Base-by-base conservation (phyloP, 305 asterid species). In the Monarda citriodora region DNA sequence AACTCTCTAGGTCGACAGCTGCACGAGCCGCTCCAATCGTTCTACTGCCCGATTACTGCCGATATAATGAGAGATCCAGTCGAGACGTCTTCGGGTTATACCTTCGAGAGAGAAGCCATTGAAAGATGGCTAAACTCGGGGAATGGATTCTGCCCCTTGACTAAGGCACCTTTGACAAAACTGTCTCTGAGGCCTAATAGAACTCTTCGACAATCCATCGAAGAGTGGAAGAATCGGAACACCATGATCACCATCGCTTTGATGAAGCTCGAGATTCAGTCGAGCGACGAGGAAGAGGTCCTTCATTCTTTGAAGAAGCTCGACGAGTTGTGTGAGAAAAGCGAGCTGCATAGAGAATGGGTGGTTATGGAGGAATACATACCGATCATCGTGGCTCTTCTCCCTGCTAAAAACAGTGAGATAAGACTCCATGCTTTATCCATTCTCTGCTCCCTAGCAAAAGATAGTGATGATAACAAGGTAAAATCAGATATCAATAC, bases 51-150 rank as follows among this genome's bases (percentile, higher is more conserved):
- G 12, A 81, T 81, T 58, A 81, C 82, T 25, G 45, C 34, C 2
- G 84, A 75, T 20, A 64, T 81, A 46, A 81, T 81, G 84, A 51
- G 18, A 62, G 82, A 81, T 56, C 87, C 87, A 0, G 87, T 81
- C 44, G 82, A 78, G 69, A 78, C 82, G 38, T 53, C 77, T 12
- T 69, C 72, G 0, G 82, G 82, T 18, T 79, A 72, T 37, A 75
- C 81, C 6, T 81, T 77, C 40, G 87, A 81, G 67, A 72, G 84
- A 53, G 64, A 42, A 36, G 84, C 84, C 0, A 72, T 81, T 2
- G 76, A 72, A 67, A 65, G 70, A 72, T 78, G 84, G 82, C 41
- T 81, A 41, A 61, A 56, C 14, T 71, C 63, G 14, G 82, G 78
- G 55, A 75, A 77, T 22, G 34, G 64, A 34, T 18, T 67, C n/a